Percentiles rank a stretch among this genome's conserved stretches.
These are phyloP conservation scores for Xylaria sp. DNA, from an alignment of 495 filamentous ascomycete species.

Conservation along the genomic window DNA sequence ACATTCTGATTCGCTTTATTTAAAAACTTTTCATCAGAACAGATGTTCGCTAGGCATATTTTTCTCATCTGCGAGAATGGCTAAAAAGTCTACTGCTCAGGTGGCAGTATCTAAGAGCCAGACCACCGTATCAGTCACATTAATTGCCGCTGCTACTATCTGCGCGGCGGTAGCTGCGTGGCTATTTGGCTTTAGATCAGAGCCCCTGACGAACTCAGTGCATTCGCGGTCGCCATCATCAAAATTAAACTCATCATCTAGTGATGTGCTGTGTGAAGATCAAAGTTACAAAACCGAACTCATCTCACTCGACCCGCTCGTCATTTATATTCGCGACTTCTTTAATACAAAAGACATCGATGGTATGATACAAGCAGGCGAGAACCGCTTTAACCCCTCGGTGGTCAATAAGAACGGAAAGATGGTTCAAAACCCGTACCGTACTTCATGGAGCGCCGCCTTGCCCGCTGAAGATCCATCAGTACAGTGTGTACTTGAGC, in stretches of 20 bases:
- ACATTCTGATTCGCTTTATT: background rate
- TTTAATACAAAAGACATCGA: conserved; percentile 44
- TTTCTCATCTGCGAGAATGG: background rate
- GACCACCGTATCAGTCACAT: background rate
- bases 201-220: background rate
- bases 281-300: conserved; percentile 48
- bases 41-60: background rate
- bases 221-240: background rate
- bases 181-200: background rate
- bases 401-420: conserved; percentile 48
- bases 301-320: conserved; percentile 53
- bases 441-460: conserved; percentile 53
- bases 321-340: conserved; percentile 55
- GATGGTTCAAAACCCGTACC: conserved; percentile 42
- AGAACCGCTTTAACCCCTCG: conserved; percentile 48
- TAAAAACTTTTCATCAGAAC: background rate
- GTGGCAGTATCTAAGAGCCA: background rate
- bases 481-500: conserved; percentile 51
- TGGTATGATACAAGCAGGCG: conserved; percentile 45
- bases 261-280: background rate
- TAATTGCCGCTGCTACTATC: background rate
- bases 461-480: conserved; percentile 49
- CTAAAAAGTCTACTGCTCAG: conserved; percentile 10
- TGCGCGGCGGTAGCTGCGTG: background rate
- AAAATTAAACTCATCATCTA: conserved; percentile 11